These are phyloP conservation scores for Plenodomus biglobosus DNA, from an alignment of 2,329 filamentous ascomycete species.

Conservation along the genomic window DNA sequence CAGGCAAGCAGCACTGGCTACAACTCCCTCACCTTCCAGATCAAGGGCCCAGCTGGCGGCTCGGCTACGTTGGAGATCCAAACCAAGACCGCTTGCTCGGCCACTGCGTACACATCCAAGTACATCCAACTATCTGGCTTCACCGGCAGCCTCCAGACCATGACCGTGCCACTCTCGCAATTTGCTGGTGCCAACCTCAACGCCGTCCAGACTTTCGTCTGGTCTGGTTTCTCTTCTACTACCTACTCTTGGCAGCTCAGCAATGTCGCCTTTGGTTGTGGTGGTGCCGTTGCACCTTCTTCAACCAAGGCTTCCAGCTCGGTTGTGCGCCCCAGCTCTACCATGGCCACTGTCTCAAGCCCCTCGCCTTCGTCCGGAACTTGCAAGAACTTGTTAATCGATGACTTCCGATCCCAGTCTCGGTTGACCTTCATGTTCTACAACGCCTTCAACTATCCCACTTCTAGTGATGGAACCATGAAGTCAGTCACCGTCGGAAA, in stretches of 20 bases:
- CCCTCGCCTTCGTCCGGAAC: conserved; percentile 27
- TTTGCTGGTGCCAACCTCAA: conserved; percentile 56
- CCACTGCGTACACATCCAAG: conserved; percentile 48
- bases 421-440: conserved; percentile 63
- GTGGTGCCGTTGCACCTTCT: conserved; percentile 6
- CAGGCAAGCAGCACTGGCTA: conserved; percentile 51
- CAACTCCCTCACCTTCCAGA: conserved; percentile 51
- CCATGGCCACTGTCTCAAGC: conserved; percentile 4
- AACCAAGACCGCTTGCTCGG: conserved; percentile 50
- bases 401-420: conserved; percentile 65
- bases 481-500: conserved; percentile 57
- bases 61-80: conserved; percentile 52
- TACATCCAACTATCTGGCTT: conserved; percentile 51
- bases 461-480: conserved; percentile 61
- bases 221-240: conserved; percentile 45
- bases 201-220: conserved; percentile 52
- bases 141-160: conserved; percentile 54
- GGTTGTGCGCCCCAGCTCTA: conserved; percentile 1
- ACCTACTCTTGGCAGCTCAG: conserved; percentile 53
- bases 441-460: conserved; percentile 59
- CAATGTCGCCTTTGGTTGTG: conserved; percentile 52
- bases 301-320: conserved; percentile 1
- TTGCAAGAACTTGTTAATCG: conserved; percentile 54
- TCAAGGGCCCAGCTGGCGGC: conserved; percentile 50
- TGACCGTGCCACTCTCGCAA: conserved; percentile 54